Base-by-base conservation (phyloP, 2,329 filamentous ascomycete species). In the Corinectria fuckeliana region DNA sequence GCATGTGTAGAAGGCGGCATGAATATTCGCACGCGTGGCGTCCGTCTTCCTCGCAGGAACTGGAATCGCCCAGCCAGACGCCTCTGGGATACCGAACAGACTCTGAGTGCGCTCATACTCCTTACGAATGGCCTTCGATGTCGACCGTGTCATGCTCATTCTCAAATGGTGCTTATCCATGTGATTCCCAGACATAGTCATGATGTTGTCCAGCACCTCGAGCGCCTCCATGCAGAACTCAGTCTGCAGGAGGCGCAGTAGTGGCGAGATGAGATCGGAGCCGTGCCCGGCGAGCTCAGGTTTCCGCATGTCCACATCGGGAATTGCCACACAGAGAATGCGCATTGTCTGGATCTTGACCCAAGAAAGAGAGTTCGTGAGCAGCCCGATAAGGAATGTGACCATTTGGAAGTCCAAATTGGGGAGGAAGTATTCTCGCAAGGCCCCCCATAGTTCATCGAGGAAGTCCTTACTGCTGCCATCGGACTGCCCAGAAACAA, bases 111-210 rank as follows among this genome's bases (percentile, higher is more conserved):
- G 89, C 72, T 97, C 94, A 69, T 97, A 98, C 76, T 98, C 93
- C 73, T 97, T 98, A 48, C 92, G 89, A 49, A 95, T 90, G 0
- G 90, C 88, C 68, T 91, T 90, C 0, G 93, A 95, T 2, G 93
- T 92, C 1, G 91, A 89, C 11, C 91, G 90, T 5, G 93, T 93
- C 92, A 99, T 97, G 76, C 94, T 98, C 96, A 99, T 99, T 36
- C 95, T 88, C 58, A 99, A 80, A 72, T 98, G 93, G 69, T 97
- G 92, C 69, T 91, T 92, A 75, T 98, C 95, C 84, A 97, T 92
- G 1, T 94, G 91, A 28, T 91, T 93, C 4, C 92, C 91, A 0
- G 93, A 93, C 81, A 98, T 94, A 25, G 91, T 92, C 85, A 97
- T 96, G 68, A 98, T 95, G 64, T 94, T 91, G 75, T 99, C 95